Conservation (phyloP, 2,329 filamentous ascomycete species). For the Didymella lethalis region DNA sequence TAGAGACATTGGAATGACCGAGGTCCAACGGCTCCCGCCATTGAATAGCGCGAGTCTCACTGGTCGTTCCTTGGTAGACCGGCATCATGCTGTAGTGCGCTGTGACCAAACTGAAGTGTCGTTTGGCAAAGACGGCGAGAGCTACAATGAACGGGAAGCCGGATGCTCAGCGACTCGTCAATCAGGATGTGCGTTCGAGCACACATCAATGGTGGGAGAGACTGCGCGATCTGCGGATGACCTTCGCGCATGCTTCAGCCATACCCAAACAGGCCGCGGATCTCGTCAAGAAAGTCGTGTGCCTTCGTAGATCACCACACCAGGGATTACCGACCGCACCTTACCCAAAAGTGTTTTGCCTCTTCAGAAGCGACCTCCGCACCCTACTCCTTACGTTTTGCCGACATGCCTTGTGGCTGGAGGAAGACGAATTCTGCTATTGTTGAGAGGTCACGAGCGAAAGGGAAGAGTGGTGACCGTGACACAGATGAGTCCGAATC, state of each 20-base stretch:
- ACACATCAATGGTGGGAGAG: not conserved
- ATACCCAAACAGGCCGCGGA: not conserved
- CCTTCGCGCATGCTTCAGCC: not conserved
- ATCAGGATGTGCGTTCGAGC: not conserved
- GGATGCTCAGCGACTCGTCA: not conserved
- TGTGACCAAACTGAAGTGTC: not conserved
- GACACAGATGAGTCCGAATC: not conserved
- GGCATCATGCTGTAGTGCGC: not conserved
- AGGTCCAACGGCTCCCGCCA: not conserved
- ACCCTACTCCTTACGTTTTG: not conserved
- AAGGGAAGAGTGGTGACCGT: not conserved
- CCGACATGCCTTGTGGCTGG: not conserved
- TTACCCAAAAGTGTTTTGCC: not conserved
- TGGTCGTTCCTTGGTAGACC: not conserved
- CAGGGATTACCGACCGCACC: not conserved
- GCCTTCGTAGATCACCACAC: not conserved
- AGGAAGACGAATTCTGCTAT: not conserved
- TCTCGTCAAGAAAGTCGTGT: not conserved
- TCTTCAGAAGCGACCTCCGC: not conserved
- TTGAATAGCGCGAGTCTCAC: not conserved
- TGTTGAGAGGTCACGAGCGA: not conserved
- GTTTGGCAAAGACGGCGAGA: not conserved
- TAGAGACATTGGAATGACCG: not conserved
- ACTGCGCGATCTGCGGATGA: conserved; percentile 3
- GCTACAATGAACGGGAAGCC: not conserved